Percentiles rank a stretch among this genome's conserved stretches.
phyloP scores from a whole-genome alignment of 2,329 filamentous ascomycete species.

The Arachnomyces sp. region DNA sequence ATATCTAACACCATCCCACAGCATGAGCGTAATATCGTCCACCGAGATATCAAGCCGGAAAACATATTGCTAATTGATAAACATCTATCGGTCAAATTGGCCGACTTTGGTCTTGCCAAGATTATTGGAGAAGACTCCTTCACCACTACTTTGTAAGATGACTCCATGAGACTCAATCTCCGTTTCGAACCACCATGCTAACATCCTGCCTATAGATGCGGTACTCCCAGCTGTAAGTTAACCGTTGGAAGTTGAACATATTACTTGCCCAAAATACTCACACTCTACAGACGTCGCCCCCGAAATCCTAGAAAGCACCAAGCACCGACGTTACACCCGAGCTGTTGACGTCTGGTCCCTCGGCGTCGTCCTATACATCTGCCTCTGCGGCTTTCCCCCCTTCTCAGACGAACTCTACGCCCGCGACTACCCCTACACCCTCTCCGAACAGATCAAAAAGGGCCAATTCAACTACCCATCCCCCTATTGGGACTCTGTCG shows the following conservation, averaged over 20 bases:
- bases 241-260: neutral
- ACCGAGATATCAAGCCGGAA: constrained; percentile 95
- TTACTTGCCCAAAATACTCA: constrained; percentile 9
- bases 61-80: constrained; percentile 88
- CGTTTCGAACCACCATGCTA: constrained; percentile 11
- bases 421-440: constrained; percentile 64
- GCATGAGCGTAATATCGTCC: constrained; percentile 96
- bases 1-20: constrained; percentile 31
- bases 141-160: constrained; percentile 71
- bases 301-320: constrained; percentile 78
- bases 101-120: constrained; percentile 94
- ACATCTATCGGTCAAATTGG: constrained; percentile 77
- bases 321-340: constrained; percentile 80
- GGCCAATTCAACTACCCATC: constrained; percentile 91
- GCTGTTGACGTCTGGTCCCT: constrained; percentile 95
- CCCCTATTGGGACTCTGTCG: constrained; percentile 87
- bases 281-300: constrained; percentile 67
- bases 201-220: constrained; percentile 46
- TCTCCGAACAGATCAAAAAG: constrained; percentile 82
- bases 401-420: constrained; percentile 91
- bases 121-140: constrained; percentile 98
- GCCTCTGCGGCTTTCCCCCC: constrained; percentile 89
- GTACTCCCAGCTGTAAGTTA: constrained; percentile 74
- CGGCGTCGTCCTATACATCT: constrained; percentile 96
- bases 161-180: neutral